phyloP scores from a whole-genome alignment of 306 rosid species.

The Vigna nakashimae region DNA sequence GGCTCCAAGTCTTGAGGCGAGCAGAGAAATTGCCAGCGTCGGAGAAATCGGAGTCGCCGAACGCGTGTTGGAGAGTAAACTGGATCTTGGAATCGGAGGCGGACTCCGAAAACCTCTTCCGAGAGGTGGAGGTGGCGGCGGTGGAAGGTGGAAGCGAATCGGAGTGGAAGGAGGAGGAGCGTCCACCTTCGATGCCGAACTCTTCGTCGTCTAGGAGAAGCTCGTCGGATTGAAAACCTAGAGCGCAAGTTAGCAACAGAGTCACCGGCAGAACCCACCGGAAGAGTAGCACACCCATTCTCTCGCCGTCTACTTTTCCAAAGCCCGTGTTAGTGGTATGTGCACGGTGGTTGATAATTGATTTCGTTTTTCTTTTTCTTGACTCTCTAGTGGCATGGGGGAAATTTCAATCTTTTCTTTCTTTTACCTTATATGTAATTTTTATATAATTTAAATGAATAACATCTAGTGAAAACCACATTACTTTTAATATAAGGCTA shows the following conservation, averaged over 20 bases:
- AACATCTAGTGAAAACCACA: no score
- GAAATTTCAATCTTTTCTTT: not conserved
- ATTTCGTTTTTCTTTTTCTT: no score
- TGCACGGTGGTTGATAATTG: not conserved
- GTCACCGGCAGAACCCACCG: conserved; percentile 37
- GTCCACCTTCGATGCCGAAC: conserved; percentile 87
- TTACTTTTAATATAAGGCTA: no score
- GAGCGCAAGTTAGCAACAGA: conserved; percentile 46
- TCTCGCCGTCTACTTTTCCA: conserved; percentile 28
- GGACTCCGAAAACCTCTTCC: conserved; percentile 77
- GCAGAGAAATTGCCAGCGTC: conserved; percentile 89
- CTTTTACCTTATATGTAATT: no score
- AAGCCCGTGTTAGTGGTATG: not conserved
- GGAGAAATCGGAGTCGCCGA: conserved; percentile 82
- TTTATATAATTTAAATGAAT: no score
- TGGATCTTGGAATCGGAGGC: conserved; percentile 93
- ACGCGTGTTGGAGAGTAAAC: conserved; percentile 84
- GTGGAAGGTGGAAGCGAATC: conserved; percentile 39
- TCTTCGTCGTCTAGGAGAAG: conserved; percentile 92
- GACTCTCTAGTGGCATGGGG: not conserved
- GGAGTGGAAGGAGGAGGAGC: conserved; percentile 49
- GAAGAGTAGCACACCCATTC: conserved; percentile 29
- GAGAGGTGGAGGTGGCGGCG: conserved; percentile 38
- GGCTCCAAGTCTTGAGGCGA: conserved; percentile 90
- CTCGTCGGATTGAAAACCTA: conserved; percentile 92